These are phyloP conservation scores for Pyrenophora teres DNA, from an alignment of 2,329 filamentous ascomycete genomes.

Conservation along the genomic window DNA sequence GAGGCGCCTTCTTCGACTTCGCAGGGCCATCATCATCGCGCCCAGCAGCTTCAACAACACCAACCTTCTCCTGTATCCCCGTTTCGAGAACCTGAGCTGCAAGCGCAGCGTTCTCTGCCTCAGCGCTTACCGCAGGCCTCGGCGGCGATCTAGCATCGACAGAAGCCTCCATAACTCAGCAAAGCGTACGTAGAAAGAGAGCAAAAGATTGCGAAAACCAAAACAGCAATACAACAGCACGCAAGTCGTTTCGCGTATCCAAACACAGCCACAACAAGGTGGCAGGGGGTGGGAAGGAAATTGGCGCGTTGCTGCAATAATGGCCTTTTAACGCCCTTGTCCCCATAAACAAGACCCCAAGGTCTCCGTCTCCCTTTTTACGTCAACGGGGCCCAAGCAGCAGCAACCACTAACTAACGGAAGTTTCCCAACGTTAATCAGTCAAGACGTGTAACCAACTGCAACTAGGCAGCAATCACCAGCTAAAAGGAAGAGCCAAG, in stretches of 20 bases:
- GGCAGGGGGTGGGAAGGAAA: too few relatives aligned
- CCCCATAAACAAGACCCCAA: too few relatives aligned
- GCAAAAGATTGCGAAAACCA: not conserved
- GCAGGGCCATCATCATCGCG: constrained; percentile 6
- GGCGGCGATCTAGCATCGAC: constrained; percentile 1
- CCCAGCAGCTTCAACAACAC: constrained; percentile 4
- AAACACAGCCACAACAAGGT: not conserved
- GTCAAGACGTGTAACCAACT: too few relatives aligned
- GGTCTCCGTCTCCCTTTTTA: too few relatives aligned
- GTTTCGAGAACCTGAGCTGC: constrained; percentile 5
- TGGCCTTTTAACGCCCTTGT: too few relatives aligned
- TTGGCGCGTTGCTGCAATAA: too few relatives aligned
- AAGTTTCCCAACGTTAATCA: too few relatives aligned
- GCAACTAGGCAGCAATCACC: too few relatives aligned
- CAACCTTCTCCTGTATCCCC: not conserved
- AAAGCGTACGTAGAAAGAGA: not conserved
- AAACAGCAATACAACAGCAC: not conserved
- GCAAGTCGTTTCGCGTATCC: not conserved
- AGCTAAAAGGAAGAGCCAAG: too few relatives aligned
- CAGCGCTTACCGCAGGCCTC: constrained; percentile 5
- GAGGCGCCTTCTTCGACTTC: constrained; percentile 23
- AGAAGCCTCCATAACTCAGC: not conserved
- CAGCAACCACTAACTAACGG: too few relatives aligned
- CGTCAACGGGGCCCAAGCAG: too few relatives aligned
- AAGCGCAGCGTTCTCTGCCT: constrained; percentile 5